Base-by-base conservation (phyloP, 2,329 filamentous ascomycete species). In the Didymosphaeria variabile region DNA sequence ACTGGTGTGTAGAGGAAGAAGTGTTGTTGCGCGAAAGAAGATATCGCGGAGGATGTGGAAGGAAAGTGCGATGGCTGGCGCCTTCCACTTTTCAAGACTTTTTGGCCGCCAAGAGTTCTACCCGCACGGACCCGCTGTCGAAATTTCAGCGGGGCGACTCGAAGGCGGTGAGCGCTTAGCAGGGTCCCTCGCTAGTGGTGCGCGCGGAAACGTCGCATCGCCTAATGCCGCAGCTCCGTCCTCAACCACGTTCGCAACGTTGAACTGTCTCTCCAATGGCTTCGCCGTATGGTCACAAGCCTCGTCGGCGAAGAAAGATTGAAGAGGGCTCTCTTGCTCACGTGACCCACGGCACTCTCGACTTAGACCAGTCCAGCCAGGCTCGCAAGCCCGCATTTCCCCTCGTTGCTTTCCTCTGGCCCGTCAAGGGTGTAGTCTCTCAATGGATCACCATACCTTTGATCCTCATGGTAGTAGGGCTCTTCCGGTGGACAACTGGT, bases 391-490 rank as follows among this genome's bases (percentile, higher is more conserved):
- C 94, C 34, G 88, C 92, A 4, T 98, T 97, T 74, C 94, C 95
- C 44, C 86, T 99, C 23, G 93, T 93, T 1, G 90, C 94, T n/a
- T 94, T 99, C 74, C 86, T 99, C 54, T 97, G 94, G 92, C 93
- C 94, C 54, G 91, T 93, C 23, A 90, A 94, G 65, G 90, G 90
- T 19, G 91, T 91, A 0, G 84, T 88, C 19, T 97, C 94, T 57
- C 91, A 94, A 91, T 98, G 95, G 94, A 88, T 97, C 72, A 87
- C 94, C 5, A 82, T 99, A 34, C 94, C 95, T 2, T 82, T 96
- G 69, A 90, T 97, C 5, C 83, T 99, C 57, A 97, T 98, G 91
- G 87, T 86, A 1, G 92, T 88, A n/a, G 94, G 93, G 21, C 85
- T 99, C 50, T 97, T 98, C 76, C 86, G 95, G 70, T 98, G 95